Evolutionary conservation across 2,329 filamentous ascomycete species (phyloP), one percentile per base, ranked within the genome.

Genomic region (Fusarium continuum): DNA sequence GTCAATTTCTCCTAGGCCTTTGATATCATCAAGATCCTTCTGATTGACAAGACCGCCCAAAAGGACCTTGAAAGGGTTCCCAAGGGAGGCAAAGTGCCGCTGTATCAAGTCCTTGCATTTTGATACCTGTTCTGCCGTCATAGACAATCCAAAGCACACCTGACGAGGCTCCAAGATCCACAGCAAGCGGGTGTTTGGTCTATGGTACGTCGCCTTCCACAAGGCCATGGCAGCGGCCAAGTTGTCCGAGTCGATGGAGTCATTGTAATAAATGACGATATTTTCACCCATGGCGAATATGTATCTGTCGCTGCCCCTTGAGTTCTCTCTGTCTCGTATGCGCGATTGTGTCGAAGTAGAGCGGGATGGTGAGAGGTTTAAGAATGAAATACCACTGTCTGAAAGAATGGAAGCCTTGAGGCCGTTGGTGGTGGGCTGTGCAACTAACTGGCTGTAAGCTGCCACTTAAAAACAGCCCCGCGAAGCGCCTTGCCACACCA

Each of bases 161-260:
- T 70, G 68, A 16, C 68, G 68, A 50, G 68, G 68, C 57, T 70
- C 68, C 29, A 70, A 38, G 48, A 70, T 61, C 68, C 68, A 70
- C 40, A 70, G 26, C 5, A 65, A 40, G 26, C 57, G 63, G 31
- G 48, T 60, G 23, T 55, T 64, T 11, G 50, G 38, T 14, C 35
- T 56, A 4, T 41, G 25, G 25, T 29, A 23, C 10, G 52, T 64
- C 14, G 60, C 68, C 35, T 45, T 51, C 43, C 46, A 56, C 43
- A 70, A 44, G 13, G 64, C 68, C 55, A 62, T 54, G 13, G 68
- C 68, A 14, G 68, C 65, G 28, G 68, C 65, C 46, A 59, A 41
- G 45, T 70, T 70, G 25, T 70, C 68, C 48, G 68, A 70, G 48
- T 70, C 68, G 51, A 70, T 70, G 9, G 57, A 65, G 56, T 70